These are phyloP conservation scores for Penicillium dipodomyicola DNA, from an alignment of 495 filamentous ascomycete species.

Conservation along the genomic window DNA sequence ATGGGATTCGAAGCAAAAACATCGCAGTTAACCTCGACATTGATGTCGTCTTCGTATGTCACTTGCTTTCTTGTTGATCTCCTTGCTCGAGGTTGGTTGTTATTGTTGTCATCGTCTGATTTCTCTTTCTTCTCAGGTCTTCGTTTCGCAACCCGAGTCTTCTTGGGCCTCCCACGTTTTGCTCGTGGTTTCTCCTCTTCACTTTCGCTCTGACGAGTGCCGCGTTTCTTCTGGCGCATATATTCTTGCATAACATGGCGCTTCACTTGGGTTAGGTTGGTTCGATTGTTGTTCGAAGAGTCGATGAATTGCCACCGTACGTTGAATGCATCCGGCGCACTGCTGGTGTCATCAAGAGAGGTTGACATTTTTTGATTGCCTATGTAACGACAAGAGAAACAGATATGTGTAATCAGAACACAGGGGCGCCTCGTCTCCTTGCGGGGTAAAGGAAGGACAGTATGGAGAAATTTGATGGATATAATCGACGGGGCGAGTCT, in stretches of 20 bases:
- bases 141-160: slow-evolving; percentile 13
- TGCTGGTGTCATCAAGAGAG: slow-evolving; percentile 2
- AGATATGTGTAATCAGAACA: background rate
- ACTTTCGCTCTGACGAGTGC: slow-evolving; percentile 23
- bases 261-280: slow-evolving; percentile 44
- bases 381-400: background rate
- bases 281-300: slow-evolving; percentile 37
- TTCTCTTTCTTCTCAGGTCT: slow-evolving; percentile 8
- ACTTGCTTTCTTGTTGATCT: background rate
- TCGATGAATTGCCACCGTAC: slow-evolving; percentile 47
- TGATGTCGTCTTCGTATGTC: slow-evolving; percentile 3
- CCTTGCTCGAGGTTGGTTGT: background rate
- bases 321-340: slow-evolving; percentile 10
- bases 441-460: no score
- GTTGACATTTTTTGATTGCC: slow-evolving; percentile 15
- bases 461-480: background rate
- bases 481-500: background rate
- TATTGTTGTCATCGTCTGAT: background rate
- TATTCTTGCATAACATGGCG: slow-evolving; percentile 50
- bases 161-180: slow-evolving; percentile 25
- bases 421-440: background rate
- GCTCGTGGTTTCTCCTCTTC: slow-evolving; percentile 19
- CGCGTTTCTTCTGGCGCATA: slow-evolving; percentile 42
- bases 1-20: background rate
- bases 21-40: slow-evolving; percentile 3